Base-by-base conservation (phyloP, 768 basidiomycete genomes). In the Gyrodon lividus region DNA sequence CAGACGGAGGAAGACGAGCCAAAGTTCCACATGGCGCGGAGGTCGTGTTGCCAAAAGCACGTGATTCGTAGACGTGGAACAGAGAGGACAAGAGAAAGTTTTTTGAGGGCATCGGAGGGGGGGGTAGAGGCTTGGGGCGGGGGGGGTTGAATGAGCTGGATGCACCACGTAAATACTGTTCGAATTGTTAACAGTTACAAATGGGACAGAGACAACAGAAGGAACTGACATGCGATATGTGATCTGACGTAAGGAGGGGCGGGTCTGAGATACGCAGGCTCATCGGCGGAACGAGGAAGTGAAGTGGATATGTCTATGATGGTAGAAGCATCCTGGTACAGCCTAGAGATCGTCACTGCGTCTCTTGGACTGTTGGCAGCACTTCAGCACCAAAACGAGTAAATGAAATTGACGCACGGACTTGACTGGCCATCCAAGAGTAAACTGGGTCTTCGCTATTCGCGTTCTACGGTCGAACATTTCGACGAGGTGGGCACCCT, bases 381-480 rank as follows among this genome's bases (percentile, higher is more conserved):
- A 20, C 50, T 57, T 59, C 30, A 59, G 52, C 43, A 46, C 20
- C 22, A 30, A 50, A 28, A 22, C 51, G 14, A 33, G 5, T 17
- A 55, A 19, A 54, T 5, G 38, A 30, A 20, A 35, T 4, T 43
- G 47, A 34, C 16, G 30, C 13, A 79, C 92, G 62, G 64, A 96
- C 94, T 87, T 94, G 50, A 93, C 94, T 50, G 96, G 96, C 96
- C 96, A 99, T 1, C 96, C 96, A 9, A 99, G 71, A 6, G 86
- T 85, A 66, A 92, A 98, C 56, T 92, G 90, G 0, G 93, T 97
- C 73, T 90, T 92, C 19, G 81, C 79, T 62, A 99, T 87, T 53
- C 93, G 76, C 7, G 92, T 96, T 55, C 80, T 79, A 35, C 83
- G 82, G 69, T 97, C 95, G 50, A 96, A 81, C 71, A 91, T 77